Conservation (phyloP, 345 rosid genomes). For the Streptanthus diversifolius region DNA sequence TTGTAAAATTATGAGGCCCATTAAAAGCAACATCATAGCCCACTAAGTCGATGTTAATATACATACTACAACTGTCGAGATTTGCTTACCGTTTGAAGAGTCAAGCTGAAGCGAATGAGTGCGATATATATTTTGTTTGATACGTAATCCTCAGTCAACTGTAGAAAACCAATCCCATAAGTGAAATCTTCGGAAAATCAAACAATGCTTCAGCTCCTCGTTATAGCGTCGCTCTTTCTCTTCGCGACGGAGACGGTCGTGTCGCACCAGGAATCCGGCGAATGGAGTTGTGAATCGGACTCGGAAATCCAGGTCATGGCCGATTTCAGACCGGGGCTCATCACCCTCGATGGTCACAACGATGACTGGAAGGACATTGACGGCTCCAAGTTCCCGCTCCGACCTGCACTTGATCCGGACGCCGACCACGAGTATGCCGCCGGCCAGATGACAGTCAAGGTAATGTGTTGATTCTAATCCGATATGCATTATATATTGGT, state of each 20-base stretch:
- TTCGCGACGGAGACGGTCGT: constrained; percentile 30
- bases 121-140: neutral
- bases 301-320: constrained; percentile 60
- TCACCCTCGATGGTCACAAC: constrained; percentile 83
- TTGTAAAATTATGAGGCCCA: neutral
- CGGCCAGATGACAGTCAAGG: constrained; percentile 91
- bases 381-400: constrained; percentile 73
- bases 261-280: constrained; percentile 86
- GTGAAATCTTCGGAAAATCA: neutral
- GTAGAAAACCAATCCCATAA: neutral
- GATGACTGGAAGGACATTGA: constrained; percentile 84
- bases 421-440: constrained; percentile 66
- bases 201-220: constrained; percentile 34
- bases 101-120: neutral
- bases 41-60: neutral
- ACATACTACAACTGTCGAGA: constrained; percentile 16
- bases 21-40: neutral
- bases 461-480: constrained; percentile 21
- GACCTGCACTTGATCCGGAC: constrained; percentile 88
- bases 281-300: constrained; percentile 76
- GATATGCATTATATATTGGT: constrained; percentile 5
- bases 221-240: constrained; percentile 27
- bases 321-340: constrained; percentile 63
- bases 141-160: constrained; percentile 19
- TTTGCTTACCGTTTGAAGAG: constrained; percentile 33